Evolutionary conservation across 352 stramenopile species (phyloP).

Genomic region (Phytophthora sojae): DNA sequence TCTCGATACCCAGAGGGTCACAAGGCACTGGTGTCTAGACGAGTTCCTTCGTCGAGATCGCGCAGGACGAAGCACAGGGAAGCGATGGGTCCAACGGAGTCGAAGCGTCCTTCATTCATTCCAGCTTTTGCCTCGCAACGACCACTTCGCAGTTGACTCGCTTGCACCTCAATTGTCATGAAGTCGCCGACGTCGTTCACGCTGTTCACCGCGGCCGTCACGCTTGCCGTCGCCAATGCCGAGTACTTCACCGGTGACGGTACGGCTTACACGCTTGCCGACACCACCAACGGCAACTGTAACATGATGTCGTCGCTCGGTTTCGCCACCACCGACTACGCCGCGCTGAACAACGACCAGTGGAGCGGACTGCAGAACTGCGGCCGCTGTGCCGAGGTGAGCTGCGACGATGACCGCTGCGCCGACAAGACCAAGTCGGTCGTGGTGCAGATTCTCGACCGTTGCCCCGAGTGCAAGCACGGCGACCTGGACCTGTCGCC

Average conservation of each 20-base stretch:
- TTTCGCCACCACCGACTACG: constrained; percentile 48
- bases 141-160: constrained; percentile 8
- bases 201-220: constrained; percentile 7
- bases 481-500: constrained; percentile 45
- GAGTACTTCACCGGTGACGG: constrained; percentile 39
- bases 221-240: constrained; percentile 27
- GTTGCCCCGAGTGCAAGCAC: constrained; percentile 63
- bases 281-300: constrained; percentile 43
- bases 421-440: constrained; percentile 39
- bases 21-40: constrained; percentile 2
- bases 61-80: not conserved
- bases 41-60: constrained; percentile 1
- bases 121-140: constrained; percentile 17
- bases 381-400: constrained; percentile 61
- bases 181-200: constrained; percentile 16
- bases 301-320: constrained; percentile 34
- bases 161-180: constrained; percentile 6
- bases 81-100: not conserved
- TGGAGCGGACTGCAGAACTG: constrained; percentile 55
- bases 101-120: not conserved
- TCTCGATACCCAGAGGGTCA: constrained; percentile 12
- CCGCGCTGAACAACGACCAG: constrained; percentile 64
- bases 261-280: constrained; percentile 45
- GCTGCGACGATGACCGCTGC: constrained; percentile 51
- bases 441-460: constrained; percentile 66